Base-by-base conservation (phyloP, 257 asterid species). In the Datura wrightii region DNA sequence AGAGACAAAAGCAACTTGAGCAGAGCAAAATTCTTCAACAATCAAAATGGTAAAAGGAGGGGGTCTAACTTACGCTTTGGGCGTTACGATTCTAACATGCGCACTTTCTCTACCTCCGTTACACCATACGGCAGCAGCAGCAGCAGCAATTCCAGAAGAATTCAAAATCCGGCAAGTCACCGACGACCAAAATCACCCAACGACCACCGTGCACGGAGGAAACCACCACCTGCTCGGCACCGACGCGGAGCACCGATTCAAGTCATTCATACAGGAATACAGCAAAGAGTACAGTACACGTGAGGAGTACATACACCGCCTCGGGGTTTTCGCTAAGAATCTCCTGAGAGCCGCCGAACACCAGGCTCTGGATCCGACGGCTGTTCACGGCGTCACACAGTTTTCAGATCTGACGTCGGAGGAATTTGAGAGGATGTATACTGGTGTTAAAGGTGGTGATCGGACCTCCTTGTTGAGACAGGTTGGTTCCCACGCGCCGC, bases 301-400 rank as follows among this genome's bases (percentile, higher is more conserved):
- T 11, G 91, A 89, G 84, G 99, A 95, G 92, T 95, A 95, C 88
- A 85, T 95, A 83, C 95, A 91, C 91, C 97, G 99, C 74, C 92
- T 95, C 54, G 98, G 96, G 7, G 72, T 93, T 42, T 95, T 95
- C 86, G 93, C 97, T 63, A 85, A 80, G 85, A 95, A 95, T 87
- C 86, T 95, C 11, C 10, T 94, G 19, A 91, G 88, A 89, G 99
- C 97, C 4, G 97, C 91, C 5, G 98, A 95, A 88, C 98, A 95
- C 86, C 99, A 94, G 90, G 95, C 92, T 1, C 53, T 95, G 93
- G 99, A 95, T 85, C 99, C 97, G 84, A 86, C 96, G 41, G 99
- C 99, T 63, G 84, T 90, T 86, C 98, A 95, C 16, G 98, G 98
- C 1, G 93, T 95, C 1, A 95, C 96, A 5, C 92, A 90, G 90